phyloP scores from a whole-genome alignment of 73 alveolate genomes.

The Tetrahymena malaccensis region DNA sequence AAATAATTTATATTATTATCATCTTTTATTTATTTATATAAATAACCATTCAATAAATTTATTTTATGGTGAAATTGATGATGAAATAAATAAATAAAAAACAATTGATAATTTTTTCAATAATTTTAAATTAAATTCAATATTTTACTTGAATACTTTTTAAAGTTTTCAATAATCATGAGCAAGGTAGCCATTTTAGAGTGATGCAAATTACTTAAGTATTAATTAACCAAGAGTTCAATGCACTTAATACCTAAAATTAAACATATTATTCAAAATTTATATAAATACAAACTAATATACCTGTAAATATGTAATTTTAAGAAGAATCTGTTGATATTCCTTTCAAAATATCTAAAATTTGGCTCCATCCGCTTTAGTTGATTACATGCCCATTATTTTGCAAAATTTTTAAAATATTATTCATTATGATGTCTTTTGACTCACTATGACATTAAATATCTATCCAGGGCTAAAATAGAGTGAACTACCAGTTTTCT shows the following conservation, averaged over 20 bases:
- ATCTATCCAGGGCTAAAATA: not conserved
- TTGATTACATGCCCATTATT: not conserved
- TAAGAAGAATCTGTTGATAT: not conserved
- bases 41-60: too few relatives aligned
- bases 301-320: not conserved
- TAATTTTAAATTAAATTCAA: too few relatives aligned
- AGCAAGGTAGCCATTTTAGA: not conserved
- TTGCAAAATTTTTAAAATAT: not conserved
- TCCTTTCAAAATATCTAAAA: not conserved
- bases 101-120: too few relatives aligned
- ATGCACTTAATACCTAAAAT: not conserved
- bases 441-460: not conserved
- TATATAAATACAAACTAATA: not conserved
- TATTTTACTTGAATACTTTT: not conserved
- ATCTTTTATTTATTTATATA: not conserved
- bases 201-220: not conserved
- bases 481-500: not conserved
- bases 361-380: not conserved
- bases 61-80: too few relatives aligned
- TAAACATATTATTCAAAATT: not conserved
- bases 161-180: not conserved
- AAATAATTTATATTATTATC: not conserved
- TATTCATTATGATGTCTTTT: not conserved
- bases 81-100: too few relatives aligned
- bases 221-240: not conserved